Base-by-base conservation (phyloP, 2,329 filamentous ascomycete species). In the Sclerotinia subarctica region DNA sequence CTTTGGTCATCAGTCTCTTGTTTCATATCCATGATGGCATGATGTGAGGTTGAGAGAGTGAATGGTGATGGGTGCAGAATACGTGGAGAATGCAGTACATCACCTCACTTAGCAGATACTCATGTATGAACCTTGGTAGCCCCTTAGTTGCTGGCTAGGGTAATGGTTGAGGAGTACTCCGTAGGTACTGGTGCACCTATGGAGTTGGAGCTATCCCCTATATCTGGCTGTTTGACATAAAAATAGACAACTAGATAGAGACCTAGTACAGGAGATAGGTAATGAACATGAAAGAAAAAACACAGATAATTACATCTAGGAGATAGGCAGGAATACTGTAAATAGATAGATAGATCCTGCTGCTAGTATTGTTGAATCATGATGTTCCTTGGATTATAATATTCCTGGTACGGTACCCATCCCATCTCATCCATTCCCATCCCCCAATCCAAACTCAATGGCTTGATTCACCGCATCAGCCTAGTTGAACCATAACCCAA, bases 121-220 rank as follows among this genome's bases (percentile, higher is more conserved):
- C 47, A 60, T 60, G 57, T 60, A 60, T 47, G 57, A 60, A 47
- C 42, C 57, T 47, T 47, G 57, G 42, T 60, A 47, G 38, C 29
- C 24, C 24, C 24, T 46, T 59, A 59, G 59, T 62, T 51, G 59
- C 10, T 35, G 59, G 29, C 46, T 51, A 62, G 46, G 59, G 59
- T 49, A 1, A 11, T 62, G 46, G 19, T 51, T 38, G 29, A 62
- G 17, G 21, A 51, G 32, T 7, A 56, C n/a, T n/a, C n/a, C n/a
- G n/a, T n/a, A n/a, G n/a, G n/a, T n/a, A n/a, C n/a, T n/a, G 6
- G 2, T n/a, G 15, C 13, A 13, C 53, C 11, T 56, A 13, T 21
- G 21, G 24, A 15, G 6, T 13, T 24, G 13, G 17, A 26, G 6
- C 26, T 42, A 19, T 46, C 26, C 42, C 57, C 44, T 19, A 49